phyloP scores from a whole-genome alignment of 2,329 filamentous ascomycete species.

The Reticulascus tulasneorum region DNA sequence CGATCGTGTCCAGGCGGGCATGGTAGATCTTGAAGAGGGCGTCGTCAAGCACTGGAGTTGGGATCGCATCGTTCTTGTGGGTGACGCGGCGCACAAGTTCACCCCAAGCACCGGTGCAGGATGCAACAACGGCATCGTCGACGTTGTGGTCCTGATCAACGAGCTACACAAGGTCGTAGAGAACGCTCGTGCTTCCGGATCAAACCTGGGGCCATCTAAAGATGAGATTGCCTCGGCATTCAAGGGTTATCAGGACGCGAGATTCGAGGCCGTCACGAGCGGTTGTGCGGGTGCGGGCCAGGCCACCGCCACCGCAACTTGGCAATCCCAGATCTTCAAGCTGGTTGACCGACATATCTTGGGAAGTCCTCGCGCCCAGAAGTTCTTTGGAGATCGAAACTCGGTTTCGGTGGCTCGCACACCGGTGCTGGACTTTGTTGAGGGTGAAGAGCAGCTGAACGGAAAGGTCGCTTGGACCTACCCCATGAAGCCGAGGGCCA shows the following conservation, averaged over 20 bases:
- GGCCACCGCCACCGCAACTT: conserved; percentile 1
- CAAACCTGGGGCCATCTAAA: too few species aligned
- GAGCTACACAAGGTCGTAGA: conserved; percentile 17
- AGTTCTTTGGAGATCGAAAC: too few species aligned
- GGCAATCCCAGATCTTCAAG: conserved; percentile 9
- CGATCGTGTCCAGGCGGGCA: conserved; percentile 8
- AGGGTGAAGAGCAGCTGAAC: too few species aligned
- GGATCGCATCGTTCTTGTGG: conserved; percentile 27
- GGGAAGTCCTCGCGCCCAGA: too few species aligned
- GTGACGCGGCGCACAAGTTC: conserved; percentile 31
- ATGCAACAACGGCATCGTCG: conserved; percentile 28
- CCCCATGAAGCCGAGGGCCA: too few species aligned
- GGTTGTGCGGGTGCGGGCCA: neutral
- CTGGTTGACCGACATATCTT: conserved; percentile 19
- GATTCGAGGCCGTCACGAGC: neutral
- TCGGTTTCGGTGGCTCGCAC: too few species aligned
- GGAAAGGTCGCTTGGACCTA: too few species aligned
- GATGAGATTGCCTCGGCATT: conserved; percentile 5
- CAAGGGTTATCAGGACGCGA: conserved; percentile 6
- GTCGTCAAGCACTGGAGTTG: conserved; percentile 24
- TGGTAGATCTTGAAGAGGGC: conserved; percentile 30
- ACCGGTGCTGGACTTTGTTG: too few species aligned
- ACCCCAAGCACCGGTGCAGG: conserved; percentile 28
- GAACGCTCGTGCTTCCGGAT: neutral
- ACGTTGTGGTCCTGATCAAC: conserved; percentile 23